Evolutionary conservation across 2,329 filamentous ascomycete genomes (phyloP).

Genomic region (Penicillium hesseltinei): DNA sequence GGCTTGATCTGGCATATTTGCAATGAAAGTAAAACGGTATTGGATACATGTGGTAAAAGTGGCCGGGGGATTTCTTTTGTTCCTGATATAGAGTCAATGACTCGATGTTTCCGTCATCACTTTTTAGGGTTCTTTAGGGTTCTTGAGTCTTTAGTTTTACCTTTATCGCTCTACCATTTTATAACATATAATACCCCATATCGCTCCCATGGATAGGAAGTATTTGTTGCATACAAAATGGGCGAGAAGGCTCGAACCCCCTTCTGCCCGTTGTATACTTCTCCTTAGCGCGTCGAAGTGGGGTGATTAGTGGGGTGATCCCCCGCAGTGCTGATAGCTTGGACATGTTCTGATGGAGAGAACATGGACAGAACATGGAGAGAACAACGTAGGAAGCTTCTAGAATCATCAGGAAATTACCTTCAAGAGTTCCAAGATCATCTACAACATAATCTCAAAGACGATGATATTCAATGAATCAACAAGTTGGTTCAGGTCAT

Average conservation of each 20-base stretch:
- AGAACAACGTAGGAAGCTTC: background rate
- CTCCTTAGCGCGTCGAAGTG: background rate
- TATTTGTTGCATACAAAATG: too few species aligned
- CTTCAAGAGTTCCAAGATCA: too few species aligned
- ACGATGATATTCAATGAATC: too few species aligned
- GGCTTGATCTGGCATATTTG: background rate
- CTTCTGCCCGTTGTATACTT: background rate
- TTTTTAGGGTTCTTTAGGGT: background rate
- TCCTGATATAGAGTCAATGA: constrained; percentile 9
- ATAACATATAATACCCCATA: background rate
- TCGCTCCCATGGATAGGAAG: background rate
- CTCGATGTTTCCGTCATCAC: constrained; percentile 1
- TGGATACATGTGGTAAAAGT: background rate
- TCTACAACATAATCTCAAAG: background rate
- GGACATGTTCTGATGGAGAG: background rate
- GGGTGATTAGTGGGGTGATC: background rate
- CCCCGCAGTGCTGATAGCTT: background rate
- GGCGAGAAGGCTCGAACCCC: too few species aligned
- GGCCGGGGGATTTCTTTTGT: background rate
- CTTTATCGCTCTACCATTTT: background rate
- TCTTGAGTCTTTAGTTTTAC: background rate
- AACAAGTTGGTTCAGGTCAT: constrained; percentile 11
- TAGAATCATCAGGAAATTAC: background rate
- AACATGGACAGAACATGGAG: background rate
- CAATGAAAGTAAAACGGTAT: background rate